phyloP scores from a whole-genome alignment of 352 stramenopile genomes.

The Stephanocyclus meneghinianus region DNA sequence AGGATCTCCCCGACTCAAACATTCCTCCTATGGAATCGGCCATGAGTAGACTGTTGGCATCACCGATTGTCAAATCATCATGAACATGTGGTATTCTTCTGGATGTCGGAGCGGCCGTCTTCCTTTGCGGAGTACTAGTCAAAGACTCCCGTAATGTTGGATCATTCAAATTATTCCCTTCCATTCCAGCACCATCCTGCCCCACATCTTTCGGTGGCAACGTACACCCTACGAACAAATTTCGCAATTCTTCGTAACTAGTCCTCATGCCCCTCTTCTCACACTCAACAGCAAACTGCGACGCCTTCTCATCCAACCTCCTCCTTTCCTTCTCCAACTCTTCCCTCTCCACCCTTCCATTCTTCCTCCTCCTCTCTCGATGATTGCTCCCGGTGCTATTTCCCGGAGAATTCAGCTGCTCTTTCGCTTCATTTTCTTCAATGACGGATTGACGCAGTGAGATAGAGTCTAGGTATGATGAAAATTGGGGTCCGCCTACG shows the following conservation, averaged over 20 bases:
- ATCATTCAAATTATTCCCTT: not conserved
- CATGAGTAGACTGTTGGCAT: constrained; percentile 45
- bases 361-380: constrained; percentile 15
- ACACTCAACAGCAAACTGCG: constrained; percentile 62
- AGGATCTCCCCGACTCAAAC: constrained; percentile 30
- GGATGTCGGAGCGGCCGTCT: not conserved
- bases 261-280: constrained; percentile 71
- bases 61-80: constrained; percentile 48
- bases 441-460: not conserved
- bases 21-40: constrained; percentile 45
- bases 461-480: constrained; percentile 17
- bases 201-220: constrained; percentile 28
- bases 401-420: constrained; percentile 5
- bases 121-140: constrained; percentile 13
- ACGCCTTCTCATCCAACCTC: constrained; percentile 28
- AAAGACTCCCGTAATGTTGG: constrained; percentile 4
- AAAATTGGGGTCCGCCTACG: constrained; percentile 49
- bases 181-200: not conserved
- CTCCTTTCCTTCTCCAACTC: constrained; percentile 17
- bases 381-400: constrained; percentile 1
- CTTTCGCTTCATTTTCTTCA: not conserved
- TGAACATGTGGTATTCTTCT: not conserved
- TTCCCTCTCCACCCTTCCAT: constrained; percentile 27
- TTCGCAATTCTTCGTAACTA: constrained; percentile 67
- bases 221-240: constrained; percentile 54